Conservation (phyloP, 257 asterid species). For the Rhazya stricta region DNA sequence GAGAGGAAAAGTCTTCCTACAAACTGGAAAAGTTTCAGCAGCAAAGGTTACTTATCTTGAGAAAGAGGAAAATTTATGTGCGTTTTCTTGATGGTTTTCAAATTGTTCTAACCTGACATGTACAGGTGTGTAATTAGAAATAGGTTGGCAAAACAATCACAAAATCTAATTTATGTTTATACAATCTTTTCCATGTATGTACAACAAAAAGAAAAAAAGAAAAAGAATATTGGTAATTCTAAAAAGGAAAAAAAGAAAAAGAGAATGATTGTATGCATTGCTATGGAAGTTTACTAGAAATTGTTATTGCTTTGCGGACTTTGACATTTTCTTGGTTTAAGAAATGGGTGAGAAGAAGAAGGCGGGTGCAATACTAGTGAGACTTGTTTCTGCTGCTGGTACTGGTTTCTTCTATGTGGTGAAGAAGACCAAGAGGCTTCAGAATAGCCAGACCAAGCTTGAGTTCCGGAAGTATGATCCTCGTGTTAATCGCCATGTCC, state of each 20-base stretch:
- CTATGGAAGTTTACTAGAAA: background rate
- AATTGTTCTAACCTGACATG: background rate
- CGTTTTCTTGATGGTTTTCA: background rate
- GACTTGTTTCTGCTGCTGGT: slow-evolving; percentile 70
- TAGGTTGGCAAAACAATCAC: background rate
- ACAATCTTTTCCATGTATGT: background rate
- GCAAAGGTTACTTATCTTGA: background rate
- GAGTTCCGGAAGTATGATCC: slow-evolving; percentile 74
- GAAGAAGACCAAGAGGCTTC: slow-evolving; percentile 56
- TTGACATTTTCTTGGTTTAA: background rate
- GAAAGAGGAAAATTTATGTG: background rate
- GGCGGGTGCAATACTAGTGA: slow-evolving; percentile 47
- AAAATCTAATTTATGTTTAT: background rate
- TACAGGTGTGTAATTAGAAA: background rate
- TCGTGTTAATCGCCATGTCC: slow-evolving; percentile 62
- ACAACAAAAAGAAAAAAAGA: background rate
- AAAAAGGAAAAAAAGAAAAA: too few species aligned
- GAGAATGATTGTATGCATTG: too few species aligned
- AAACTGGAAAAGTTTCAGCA: background rate
- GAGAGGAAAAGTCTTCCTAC: background rate
- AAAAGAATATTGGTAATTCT: too few species aligned
- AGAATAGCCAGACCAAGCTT: slow-evolving; percentile 38
- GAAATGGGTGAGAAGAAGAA: slow-evolving; percentile 15
- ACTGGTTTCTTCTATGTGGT: slow-evolving; percentile 71
- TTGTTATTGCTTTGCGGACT: background rate